A percentile compares a stretch with the other conserved stretches of the same genome.
Conservation (phyloP, 495 filamentous ascomycete species). For the Aspergillus cavernicola region DNA sequence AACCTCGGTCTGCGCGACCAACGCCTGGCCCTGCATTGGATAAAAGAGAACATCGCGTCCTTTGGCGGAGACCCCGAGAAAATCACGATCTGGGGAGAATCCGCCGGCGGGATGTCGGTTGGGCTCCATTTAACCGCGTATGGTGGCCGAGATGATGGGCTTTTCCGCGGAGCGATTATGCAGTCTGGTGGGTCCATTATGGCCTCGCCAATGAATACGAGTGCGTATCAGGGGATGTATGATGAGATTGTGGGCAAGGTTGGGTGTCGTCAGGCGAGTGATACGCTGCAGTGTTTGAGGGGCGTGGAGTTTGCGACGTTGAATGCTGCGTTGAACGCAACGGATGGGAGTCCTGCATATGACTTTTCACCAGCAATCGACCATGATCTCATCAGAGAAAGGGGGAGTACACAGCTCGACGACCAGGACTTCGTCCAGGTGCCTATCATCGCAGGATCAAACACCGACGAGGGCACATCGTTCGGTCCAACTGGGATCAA, state of each 20-base stretch:
- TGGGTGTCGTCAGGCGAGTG: slow-evolving; percentile 32
- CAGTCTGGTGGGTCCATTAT: slow-evolving; percentile 2
- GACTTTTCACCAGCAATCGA: slow-evolving; percentile 47
- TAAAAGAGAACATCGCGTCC: slow-evolving; percentile 52
- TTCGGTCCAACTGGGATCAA: slow-evolving; percentile 45
- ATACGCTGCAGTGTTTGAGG: slow-evolving; percentile 47
- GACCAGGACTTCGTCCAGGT: slow-evolving; percentile 42
- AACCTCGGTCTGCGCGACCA: slow-evolving; percentile 60
- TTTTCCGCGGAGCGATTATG: slow-evolving; percentile 9
- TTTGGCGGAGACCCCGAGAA: slow-evolving; percentile 55
- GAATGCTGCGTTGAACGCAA: slow-evolving; percentile 38
- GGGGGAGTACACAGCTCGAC: slow-evolving; percentile 32
- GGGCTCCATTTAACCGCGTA: slow-evolving; percentile 10
- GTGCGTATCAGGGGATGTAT: slow-evolving; percentile 8
- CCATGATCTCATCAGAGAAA: slow-evolving; percentile 44
- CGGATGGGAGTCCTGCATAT: slow-evolving; percentile 26
- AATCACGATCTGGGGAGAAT: slow-evolving; percentile 68
- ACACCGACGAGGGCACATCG: slow-evolving; percentile 47
- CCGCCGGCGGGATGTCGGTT: slow-evolving; percentile 10
- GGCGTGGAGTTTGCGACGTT: slow-evolving; percentile 39
- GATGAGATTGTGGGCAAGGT: slow-evolving; percentile 6
- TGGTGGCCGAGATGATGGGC: slow-evolving; percentile 10
- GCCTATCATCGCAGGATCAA: slow-evolving; percentile 45
- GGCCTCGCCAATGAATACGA: slow-evolving; percentile 2
- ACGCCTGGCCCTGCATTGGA: slow-evolving; percentile 58